Base-by-base conservation (phyloP, 768 basidiomycete genomes). In the Solioccasus polychromus region DNA sequence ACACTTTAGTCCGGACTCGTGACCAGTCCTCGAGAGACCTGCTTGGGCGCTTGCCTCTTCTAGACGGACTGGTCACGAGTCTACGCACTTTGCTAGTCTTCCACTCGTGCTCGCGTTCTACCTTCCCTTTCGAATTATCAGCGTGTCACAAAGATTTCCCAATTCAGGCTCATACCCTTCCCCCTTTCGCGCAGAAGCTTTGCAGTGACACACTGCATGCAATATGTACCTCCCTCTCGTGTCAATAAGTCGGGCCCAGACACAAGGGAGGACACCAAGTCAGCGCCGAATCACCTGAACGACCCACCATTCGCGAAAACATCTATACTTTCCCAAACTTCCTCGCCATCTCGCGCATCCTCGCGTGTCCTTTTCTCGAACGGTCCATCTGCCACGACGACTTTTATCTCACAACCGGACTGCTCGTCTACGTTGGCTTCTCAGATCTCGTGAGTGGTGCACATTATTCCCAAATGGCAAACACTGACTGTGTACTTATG, bases 301-400 rank as follows among this genome's bases (percentile, higher is more conserved):
- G 72, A 42, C 61, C 59, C 8, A 59, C 64, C n/a, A 53, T 76
- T 9, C 76, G 78, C 53, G 92, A 95, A 65, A 91, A 95, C 61
- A 91, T 93, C 48, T 97, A 96, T 70, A 99, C 96, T 2, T 54
- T 95, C 26, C 96, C 96, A 0, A 99, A 99, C 61, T 59, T 90
- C 6, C 72, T 99, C 32, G 98, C 96, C 2, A 58, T 83, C 19
- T 92, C 92, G 2, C 79, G 96, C 35, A 94, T 99, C 55, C 55
- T 82, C 14, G 81, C 95, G 0, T 96, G 93, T 61, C 96, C 96
- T 9, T 71, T 87, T 11, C 78, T 99, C n/a, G 95, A 90, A 5
- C 96, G 88, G 80, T 81, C 85, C 23, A 88, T 98, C 45, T 58
- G 96, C 29, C 69, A 92, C 29, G 85, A 84, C 46, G 76, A 96